A percentile compares a stretch with the other conserved stretches of the same genome.
Evolutionary conservation across 2,329 filamentous ascomycete species (phyloP).

Genomic region (Botrytis aclada): DNA sequence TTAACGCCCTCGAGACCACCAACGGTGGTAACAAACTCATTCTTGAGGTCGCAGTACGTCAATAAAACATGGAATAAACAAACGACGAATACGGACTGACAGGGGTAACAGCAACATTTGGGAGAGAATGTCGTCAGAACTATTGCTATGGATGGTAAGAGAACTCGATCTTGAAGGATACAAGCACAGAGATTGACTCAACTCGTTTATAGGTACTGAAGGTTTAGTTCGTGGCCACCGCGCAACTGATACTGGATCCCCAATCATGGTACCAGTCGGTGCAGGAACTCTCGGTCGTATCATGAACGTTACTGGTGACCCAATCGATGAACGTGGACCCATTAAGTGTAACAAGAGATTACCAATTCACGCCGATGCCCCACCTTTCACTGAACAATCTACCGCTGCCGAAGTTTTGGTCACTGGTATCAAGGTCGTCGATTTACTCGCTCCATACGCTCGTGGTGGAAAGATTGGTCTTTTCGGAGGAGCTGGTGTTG

Average conservation of each 20-base stretch:
- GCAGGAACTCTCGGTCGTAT: constrained; percentile 93
- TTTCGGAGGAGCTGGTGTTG: constrained; percentile 99
- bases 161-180: constrained; percentile 15
- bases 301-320: constrained; percentile 99
- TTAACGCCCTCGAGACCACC: constrained; percentile 89
- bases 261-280: constrained; percentile 96
- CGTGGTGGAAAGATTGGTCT: constrained; percentile 99
- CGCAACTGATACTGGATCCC: constrained; percentile 83
- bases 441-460: constrained; percentile 96
- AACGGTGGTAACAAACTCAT: constrained; percentile 94
- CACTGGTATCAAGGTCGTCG: constrained; percentile 99
- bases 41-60: constrained; percentile 89
- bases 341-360: constrained; percentile 87
- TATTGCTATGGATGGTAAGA: constrained; percentile 99
- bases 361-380: constrained; percentile 93
- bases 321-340: constrained; percentile 98
- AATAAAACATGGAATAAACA: constrained; percentile 25
- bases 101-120: constrained; percentile 80
- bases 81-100: constrained; percentile 40
- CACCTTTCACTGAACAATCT: constrained; percentile 90
- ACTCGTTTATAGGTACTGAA: constrained; percentile 73
- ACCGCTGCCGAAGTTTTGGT: constrained; percentile 94
- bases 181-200: constrained; percentile 30
- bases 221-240: constrained; percentile 93
- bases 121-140: constrained; percentile 98